phyloP scores from a whole-genome alignment of 306 rosid genomes.

The Phaseolus lunatus region DNA sequence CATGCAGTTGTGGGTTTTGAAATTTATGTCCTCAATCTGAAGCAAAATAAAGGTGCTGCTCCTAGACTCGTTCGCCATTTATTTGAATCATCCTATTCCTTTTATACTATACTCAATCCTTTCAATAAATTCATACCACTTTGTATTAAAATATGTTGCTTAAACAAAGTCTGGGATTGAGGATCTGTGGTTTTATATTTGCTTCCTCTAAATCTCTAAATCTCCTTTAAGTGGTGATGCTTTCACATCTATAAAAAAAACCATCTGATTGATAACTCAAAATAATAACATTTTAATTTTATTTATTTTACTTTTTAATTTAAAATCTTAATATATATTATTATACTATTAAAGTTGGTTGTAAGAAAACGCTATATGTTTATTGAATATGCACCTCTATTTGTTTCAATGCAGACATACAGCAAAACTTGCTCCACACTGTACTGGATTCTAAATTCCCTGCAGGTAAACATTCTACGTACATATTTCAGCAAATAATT shows the following conservation, averaged over 20 bases:
- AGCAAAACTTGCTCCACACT: slow-evolving; percentile 68
- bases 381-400: slow-evolving; percentile 26
- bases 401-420: slow-evolving; percentile 66
- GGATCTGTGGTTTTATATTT: background rate
- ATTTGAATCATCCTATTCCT: background rate
- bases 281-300: too few relatives aligned
- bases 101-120: slow-evolving; percentile 6
- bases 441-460: slow-evolving; percentile 76
- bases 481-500: background rate
- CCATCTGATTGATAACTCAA: too few relatives aligned
- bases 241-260: too few relatives aligned
- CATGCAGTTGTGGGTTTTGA: slow-evolving; percentile 17
- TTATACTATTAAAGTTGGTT: too few relatives aligned
- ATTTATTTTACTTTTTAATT: too few relatives aligned
- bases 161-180: background rate
- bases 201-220: background rate
- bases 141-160: background rate
- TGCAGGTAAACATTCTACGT: slow-evolving; percentile 65
- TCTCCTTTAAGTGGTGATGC: too few relatives aligned
- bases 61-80: slow-evolving; percentile 5
- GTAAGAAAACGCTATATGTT: background rate
- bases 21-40: background rate
- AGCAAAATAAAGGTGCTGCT: background rate
- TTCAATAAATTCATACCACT: background rate
- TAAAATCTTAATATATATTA: too few relatives aligned